Base-by-base conservation (phyloP, 202 grass and related monocot genomes). In the Digitaria exilis region DNA sequence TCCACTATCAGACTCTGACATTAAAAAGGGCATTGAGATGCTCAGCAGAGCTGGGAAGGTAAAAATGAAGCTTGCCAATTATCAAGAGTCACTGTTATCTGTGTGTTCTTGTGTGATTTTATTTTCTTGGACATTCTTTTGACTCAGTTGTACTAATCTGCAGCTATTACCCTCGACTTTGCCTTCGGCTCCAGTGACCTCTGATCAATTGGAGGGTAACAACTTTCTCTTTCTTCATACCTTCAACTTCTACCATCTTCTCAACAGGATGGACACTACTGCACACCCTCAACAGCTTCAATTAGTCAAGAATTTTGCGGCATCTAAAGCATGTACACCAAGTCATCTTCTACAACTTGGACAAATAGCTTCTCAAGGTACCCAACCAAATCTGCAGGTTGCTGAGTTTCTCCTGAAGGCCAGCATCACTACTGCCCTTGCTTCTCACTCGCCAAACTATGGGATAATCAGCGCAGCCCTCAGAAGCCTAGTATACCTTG, bases 31-130 rank as follows among this genome's bases (percentile, higher is more conserved):
- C 17, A 71, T 89, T 80, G 93, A 92, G 87, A 96, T 94, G 93
- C 91, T 99, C 25, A 78, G n/a, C 52, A 93, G 78, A 90, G 93
- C 96, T 67, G 87, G 89, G 71, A 96, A 99, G 96, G 96, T 99
- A 94, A 80, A n/a, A 24, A 68, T 82, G 8, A 39, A 64, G 65
- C 73, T 75, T 88, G 64, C 44, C 31, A 90, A 51, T 73, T 84
- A 77, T 64, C 39, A 77, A 59, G 51, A 89, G 18, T 69, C 63
- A 65, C 51, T 35, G 39, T n/a, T n/a, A 34, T 91, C 55, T 39
- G 13, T 70, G 37, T 72, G 65, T 86, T 75, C 25, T 44, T 1
- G 65, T 66, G 42, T 78, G 29, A 72, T 84, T 72, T 64, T 50
- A 45, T 79, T 64, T 88, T 60, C 39, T 73, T 21, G 67, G 8